Evolutionary conservation across 2,329 filamentous ascomycete species (phyloP).

Genomic region (Fusarium sp.): DNA sequence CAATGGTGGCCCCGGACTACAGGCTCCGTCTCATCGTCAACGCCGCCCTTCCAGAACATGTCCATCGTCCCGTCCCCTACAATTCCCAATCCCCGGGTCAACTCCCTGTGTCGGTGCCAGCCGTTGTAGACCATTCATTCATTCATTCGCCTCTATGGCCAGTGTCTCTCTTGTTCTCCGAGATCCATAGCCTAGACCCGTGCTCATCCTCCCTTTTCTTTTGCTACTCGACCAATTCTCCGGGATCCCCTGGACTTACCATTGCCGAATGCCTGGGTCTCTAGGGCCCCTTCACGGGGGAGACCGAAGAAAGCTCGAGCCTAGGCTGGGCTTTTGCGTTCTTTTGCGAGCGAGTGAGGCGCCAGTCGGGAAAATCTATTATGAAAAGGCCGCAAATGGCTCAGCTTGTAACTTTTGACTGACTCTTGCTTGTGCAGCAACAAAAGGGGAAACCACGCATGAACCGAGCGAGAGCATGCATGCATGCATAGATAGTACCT

Average conservation of each 20-base stretch:
- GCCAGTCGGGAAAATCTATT: neutral
- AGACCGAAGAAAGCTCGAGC: conserved; percentile 21
- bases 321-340: conserved; percentile 10
- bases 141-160: neutral
- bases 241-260: conserved; percentile 6
- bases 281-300: conserved; percentile 26
- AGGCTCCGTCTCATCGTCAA: conserved; percentile 5
- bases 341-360: neutral
- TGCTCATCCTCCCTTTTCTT: neutral
- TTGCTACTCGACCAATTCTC: neutral
- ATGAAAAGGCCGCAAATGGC: conserved; percentile 34
- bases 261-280: conserved; percentile 18
- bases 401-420: conserved; percentile 2
- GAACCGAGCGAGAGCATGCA: conserved; percentile 1
- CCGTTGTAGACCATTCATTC: neutral
- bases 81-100: conserved; percentile 27
- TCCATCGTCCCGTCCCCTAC: neutral
- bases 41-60: conserved; percentile 38
- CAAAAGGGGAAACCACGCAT: neutral
- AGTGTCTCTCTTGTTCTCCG: neutral
- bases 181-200: neutral
- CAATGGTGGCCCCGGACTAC: neutral
- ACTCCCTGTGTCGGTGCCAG: conserved; percentile 14
- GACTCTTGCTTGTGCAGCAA: neutral
- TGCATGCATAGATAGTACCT: conserved; percentile 17